phyloP scores from a whole-genome alignment of 768 basidiomycete genomes.

The Phaeolepiota aurea region DNA sequence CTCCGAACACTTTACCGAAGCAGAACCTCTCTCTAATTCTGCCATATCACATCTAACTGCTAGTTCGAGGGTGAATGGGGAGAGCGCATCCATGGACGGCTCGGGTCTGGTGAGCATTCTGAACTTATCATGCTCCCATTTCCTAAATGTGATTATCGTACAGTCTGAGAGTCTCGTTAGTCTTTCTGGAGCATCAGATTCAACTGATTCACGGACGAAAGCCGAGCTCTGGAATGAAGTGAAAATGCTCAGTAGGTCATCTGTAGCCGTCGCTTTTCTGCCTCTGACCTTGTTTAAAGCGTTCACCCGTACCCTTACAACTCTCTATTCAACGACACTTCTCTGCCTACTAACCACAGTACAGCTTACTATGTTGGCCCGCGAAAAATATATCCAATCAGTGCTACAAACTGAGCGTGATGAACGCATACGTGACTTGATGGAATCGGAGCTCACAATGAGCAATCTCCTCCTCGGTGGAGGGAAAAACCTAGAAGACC shows the following conservation, averaged over 20 bases:
- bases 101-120: slow-evolving; percentile 8
- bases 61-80: slow-evolving; percentile 24
- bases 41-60: slow-evolving; percentile 17
- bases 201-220: slow-evolving; percentile 44
- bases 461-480: slow-evolving; percentile 25
- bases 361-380: slow-evolving; percentile 80
- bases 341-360: slow-evolving; percentile 80
- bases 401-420: slow-evolving; percentile 54
- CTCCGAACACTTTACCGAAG: slow-evolving; percentile 13
- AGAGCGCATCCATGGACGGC: slow-evolving; percentile 11
- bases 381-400: slow-evolving; percentile 70
- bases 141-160: not conserved
- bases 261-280: not conserved
- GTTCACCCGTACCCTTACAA: slow-evolving; percentile 80
- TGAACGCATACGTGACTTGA: slow-evolving; percentile 39
- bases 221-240: slow-evolving; percentile 89
- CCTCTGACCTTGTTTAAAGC: slow-evolving; percentile 54
- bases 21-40: slow-evolving; percentile 28
- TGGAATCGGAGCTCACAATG: slow-evolving; percentile 32
- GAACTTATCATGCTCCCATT: not conserved
- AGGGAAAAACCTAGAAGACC: slow-evolving; percentile 14
- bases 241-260: slow-evolving; percentile 70
- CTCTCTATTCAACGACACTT: slow-evolving; percentile 79
- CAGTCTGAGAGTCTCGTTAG: slow-evolving; percentile 27
- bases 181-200: slow-evolving; percentile 16